Percentiles rank a stretch among this genome's conserved stretches.
These are phyloP conservation scores for Globisporangium radiosum DNA, from an alignment of 352 stramenopile species.

Conservation along the genomic window DNA sequence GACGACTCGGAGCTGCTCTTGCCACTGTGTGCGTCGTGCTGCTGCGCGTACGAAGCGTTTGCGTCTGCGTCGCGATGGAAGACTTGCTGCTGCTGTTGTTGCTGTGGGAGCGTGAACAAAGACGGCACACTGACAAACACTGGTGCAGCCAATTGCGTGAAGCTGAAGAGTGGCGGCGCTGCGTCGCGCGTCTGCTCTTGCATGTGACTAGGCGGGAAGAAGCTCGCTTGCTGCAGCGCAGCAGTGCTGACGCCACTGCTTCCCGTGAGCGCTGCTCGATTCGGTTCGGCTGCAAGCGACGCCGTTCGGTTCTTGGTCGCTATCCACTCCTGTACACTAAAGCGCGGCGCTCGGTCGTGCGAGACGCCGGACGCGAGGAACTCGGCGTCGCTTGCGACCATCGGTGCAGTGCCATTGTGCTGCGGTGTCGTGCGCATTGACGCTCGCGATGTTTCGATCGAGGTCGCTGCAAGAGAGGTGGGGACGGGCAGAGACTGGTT, in stretches of 20 bases:
- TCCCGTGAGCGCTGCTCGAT: constrained; percentile 1
- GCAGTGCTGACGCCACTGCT: constrained; percentile 4
- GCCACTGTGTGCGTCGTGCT: not conserved
- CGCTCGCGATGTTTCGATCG: not conserved
- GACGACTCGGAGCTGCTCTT: not conserved
- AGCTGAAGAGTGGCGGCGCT: constrained; percentile 1
- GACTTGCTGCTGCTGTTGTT: not conserved
- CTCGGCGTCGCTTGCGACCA: constrained; percentile 41
- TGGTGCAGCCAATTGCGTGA: not conserved
- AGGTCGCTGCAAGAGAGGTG: not conserved
- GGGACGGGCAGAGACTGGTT: not conserved
- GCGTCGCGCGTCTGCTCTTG: not conserved
- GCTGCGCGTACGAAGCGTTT: not conserved
- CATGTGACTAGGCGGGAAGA: constrained; percentile 1
- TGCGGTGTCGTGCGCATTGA: not conserved
- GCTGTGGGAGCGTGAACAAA: constrained; percentile 4
- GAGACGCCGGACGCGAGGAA: constrained; percentile 52
- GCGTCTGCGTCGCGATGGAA: not conserved
- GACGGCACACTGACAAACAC: too few species aligned
- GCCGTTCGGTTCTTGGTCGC: constrained; percentile 39
- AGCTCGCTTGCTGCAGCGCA: not conserved
- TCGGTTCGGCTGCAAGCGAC: constrained; percentile 22
- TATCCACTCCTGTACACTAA: constrained; percentile 77
- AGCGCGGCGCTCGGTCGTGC: constrained; percentile 51
- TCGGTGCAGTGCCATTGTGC: constrained; percentile 2